phyloP scores from a whole-genome alignment of 352 stramenopile genomes.

The Pythium vanterpoolii region DNA sequence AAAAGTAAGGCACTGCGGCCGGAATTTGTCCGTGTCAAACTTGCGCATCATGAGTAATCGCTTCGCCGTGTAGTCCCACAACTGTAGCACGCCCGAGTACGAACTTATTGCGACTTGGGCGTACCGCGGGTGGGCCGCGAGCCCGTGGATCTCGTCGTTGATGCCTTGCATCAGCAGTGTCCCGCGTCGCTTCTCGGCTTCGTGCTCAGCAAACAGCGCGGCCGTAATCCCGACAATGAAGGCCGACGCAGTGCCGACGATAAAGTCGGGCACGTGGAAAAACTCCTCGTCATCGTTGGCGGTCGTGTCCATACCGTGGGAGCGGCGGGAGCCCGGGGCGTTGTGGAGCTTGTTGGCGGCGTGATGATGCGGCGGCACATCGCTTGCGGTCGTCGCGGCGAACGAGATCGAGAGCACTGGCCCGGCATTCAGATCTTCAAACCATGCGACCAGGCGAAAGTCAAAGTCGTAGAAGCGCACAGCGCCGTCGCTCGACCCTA shows the following conservation, averaged over 20 bases:
- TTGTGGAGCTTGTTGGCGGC: no score
- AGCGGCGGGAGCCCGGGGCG: constrained; percentile 1
- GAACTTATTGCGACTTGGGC: constrained; percentile 77
- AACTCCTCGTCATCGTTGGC: constrained; percentile 36
- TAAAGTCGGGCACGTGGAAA: constrained; percentile 87
- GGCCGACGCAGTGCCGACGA: constrained; percentile 82
- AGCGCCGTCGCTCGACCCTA: constrained; percentile 86
- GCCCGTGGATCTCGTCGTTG: constrained; percentile 78
- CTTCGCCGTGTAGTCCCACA: constrained; percentile 90
- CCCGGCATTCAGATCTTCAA: constrained; percentile 91
- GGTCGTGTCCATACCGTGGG: constrained; percentile 4
- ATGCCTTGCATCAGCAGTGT: constrained; percentile 91
- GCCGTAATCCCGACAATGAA: constrained; percentile 87
- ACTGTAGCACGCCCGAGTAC: constrained; percentile 80
- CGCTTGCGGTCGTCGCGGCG: constrained; percentile 22
- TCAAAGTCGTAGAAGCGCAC: constrained; percentile 94
- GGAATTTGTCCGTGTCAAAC: constrained; percentile 60
- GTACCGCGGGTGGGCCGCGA: constrained; percentile 75
- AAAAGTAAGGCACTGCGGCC: constrained; percentile 82
- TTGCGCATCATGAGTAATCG: constrained; percentile 80
- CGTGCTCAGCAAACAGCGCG: constrained; percentile 82
- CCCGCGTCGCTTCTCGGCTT: constrained; percentile 78
- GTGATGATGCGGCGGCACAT: no score
- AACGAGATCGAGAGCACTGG: constrained; percentile 90
- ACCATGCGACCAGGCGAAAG: constrained; percentile 92